These are phyloP conservation scores for Pestalotiopsis sp. DNA, from an alignment of 2,329 filamentous ascomycete species.

Conservation along the genomic window DNA sequence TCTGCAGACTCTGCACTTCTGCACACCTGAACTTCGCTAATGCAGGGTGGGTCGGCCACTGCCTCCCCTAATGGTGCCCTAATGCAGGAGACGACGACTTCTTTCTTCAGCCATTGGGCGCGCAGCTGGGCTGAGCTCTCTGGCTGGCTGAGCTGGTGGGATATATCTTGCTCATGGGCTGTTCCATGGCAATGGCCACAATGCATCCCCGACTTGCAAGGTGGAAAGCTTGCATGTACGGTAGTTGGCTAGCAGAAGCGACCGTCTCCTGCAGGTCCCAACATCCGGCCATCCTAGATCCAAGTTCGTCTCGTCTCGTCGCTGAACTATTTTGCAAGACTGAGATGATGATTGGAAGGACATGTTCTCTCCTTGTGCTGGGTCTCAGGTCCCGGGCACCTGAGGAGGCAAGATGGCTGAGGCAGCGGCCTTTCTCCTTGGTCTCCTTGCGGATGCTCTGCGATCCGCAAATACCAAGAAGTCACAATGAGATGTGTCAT, in stretches of 20 bases:
- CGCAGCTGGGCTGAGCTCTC: too few relatives aligned
- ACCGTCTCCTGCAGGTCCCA: constrained; percentile 1
- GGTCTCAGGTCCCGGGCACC: neutral
- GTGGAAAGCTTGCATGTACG: neutral
- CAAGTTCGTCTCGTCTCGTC: neutral
- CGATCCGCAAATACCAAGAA: neutral
- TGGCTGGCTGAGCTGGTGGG: too few relatives aligned
- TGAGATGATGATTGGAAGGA: too few relatives aligned
- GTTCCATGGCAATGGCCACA: too few relatives aligned
- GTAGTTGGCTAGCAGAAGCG: neutral
- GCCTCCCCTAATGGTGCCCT: too few relatives aligned
- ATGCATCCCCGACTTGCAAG: too few relatives aligned
- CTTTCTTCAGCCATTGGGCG: too few relatives aligned
- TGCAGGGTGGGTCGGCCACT: neutral
- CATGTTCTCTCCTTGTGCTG: neutral
- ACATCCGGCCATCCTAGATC: neutral
- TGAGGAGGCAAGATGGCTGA: neutral
- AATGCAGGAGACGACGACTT: too few relatives aligned
- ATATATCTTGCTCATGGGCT: too few relatives aligned
- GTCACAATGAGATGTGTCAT: neutral
- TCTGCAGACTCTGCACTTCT: too few relatives aligned
- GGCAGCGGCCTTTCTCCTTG: neutral
- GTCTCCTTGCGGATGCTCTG: neutral
- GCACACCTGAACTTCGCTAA: neutral
- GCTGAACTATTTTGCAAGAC: neutral